A percentile compares a stretch with the other conserved stretches of the same genome.
These are phyloP conservation scores for Tylopilus intermedius DNA, from an alignment of 768 basidiomycete species.

Conservation along the genomic window DNA sequence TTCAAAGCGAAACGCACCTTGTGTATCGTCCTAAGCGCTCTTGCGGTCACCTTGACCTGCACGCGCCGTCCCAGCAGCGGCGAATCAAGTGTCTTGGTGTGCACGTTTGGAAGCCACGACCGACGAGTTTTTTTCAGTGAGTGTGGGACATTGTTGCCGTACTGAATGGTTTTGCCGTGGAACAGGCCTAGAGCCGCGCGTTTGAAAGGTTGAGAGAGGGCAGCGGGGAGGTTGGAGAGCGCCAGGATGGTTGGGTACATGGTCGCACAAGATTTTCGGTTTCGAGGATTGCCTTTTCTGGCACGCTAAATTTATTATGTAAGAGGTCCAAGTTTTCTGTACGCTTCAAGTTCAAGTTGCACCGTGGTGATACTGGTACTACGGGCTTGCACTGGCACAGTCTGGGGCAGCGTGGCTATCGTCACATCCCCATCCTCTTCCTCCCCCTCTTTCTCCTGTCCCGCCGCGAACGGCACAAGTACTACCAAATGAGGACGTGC, in stretches of 20 bases:
- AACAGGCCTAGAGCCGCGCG: slow-evolving; percentile 77
- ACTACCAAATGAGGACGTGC: too few relatives aligned
- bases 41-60: slow-evolving; percentile 66
- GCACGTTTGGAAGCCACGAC: slow-evolving; percentile 85
- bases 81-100: slow-evolving; percentile 67
- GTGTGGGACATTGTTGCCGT: slow-evolving; percentile 87
- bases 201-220: slow-evolving; percentile 69
- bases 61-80: slow-evolving; percentile 56
- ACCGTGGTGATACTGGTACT: too few relatives aligned
- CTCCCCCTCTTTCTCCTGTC: too few relatives aligned
- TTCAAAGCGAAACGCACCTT: slow-evolving; percentile 46
- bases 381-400: too few relatives aligned
- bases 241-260: slow-evolving; percentile 24
- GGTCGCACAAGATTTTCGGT: background rate
- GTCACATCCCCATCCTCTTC: too few relatives aligned
- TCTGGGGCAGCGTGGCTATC: too few relatives aligned
- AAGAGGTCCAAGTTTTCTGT: too few relatives aligned
- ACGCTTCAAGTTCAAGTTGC: too few relatives aligned
- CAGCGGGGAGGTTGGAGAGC: slow-evolving; percentile 20
- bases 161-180: slow-evolving; percentile 73
- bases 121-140: slow-evolving; percentile 85
- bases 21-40: slow-evolving; percentile 76
- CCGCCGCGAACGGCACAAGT: too few relatives aligned
- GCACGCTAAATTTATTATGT: background rate
- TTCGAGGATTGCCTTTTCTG: slow-evolving; percentile 3